A percentile compares a stretch with the other conserved stretches of the same genome.
phyloP scores from a whole-genome alignment of 2,329 filamentous ascomycete species.

The Pseudogymnoascus sp. region DNA sequence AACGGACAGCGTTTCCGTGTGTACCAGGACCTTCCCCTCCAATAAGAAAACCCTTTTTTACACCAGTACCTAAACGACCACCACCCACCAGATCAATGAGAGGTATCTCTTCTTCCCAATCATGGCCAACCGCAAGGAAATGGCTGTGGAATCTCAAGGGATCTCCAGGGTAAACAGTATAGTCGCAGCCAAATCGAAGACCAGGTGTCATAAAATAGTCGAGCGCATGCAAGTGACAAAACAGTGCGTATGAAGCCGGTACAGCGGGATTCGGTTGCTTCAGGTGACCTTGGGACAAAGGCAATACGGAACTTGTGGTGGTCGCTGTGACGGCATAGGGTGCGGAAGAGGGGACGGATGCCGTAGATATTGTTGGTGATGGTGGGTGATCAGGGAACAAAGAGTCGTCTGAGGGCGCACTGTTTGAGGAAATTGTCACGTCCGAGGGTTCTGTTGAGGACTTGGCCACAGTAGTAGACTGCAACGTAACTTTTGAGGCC shows the following conservation, averaged over 20 bases:
- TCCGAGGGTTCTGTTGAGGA: not conserved
- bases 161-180: constrained; percentile 92
- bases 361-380: not conserved
- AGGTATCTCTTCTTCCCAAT: constrained; percentile 81
- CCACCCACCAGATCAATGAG: constrained; percentile 79
- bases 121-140: constrained; percentile 74
- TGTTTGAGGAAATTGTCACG: not conserved
- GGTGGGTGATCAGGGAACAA: not conserved
- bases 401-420: not conserved
- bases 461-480: not conserved
- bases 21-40: constrained; percentile 52
- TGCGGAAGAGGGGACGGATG: constrained; percentile 6
- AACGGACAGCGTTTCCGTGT: constrained; percentile 44
- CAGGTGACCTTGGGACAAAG: constrained; percentile 20
- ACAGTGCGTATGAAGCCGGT: constrained; percentile 62
- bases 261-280: constrained; percentile 29
- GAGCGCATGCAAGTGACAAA: constrained; percentile 66
- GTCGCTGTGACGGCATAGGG: constrained; percentile 35
- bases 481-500: constrained; percentile 15
- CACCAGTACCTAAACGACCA: constrained; percentile 81
- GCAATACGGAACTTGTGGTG: constrained; percentile 35
- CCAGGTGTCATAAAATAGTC: constrained; percentile 89
- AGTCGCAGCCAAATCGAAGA: constrained; percentile 87
- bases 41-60: constrained; percentile 91
- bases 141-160: constrained; percentile 92